A percentile compares a stretch with the other conserved stretches of the same genome.
Conservation (phyloP, 306 rosid genomes). For the Herpetospermum pedunculosum region DNA sequence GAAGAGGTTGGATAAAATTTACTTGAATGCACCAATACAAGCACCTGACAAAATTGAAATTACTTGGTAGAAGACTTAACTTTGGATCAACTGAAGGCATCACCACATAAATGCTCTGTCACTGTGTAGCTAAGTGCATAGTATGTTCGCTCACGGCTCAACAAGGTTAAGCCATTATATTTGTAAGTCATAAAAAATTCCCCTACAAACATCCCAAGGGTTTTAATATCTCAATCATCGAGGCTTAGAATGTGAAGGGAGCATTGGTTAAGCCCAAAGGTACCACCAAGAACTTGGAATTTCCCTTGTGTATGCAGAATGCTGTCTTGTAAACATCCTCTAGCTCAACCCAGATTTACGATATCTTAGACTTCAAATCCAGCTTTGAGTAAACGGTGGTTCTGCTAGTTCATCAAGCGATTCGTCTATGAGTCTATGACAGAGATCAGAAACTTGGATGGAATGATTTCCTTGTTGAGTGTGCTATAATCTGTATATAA, state of each 20-base stretch:
- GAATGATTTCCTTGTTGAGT: not conserved
- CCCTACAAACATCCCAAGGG: not conserved
- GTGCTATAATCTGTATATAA: not conserved
- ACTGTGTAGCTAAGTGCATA: not conserved
- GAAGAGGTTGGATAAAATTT: not conserved
- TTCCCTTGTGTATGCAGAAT: not conserved
- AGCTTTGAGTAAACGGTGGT: not conserved
- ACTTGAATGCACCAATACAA: not conserved
- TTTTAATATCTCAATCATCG: not conserved
- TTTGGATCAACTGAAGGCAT: not conserved
- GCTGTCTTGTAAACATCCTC: not conserved
- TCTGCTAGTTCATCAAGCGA: not conserved
- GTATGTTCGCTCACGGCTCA: not conserved
- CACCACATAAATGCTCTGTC: not conserved
- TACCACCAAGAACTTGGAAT: not conserved
- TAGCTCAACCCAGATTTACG: not conserved
- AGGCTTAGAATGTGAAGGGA: not conserved
- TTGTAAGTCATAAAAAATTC: not conserved
- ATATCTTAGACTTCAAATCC: not conserved
- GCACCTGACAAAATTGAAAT: not conserved
- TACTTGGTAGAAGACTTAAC: not conserved
- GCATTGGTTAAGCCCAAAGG: not conserved
- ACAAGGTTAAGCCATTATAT: not conserved
- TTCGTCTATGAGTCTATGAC: not conserved
- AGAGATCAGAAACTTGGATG: not conserved